Conservation (phyloP, 352 stramenopile species). For the Aphanomyces euteiches region DNA sequence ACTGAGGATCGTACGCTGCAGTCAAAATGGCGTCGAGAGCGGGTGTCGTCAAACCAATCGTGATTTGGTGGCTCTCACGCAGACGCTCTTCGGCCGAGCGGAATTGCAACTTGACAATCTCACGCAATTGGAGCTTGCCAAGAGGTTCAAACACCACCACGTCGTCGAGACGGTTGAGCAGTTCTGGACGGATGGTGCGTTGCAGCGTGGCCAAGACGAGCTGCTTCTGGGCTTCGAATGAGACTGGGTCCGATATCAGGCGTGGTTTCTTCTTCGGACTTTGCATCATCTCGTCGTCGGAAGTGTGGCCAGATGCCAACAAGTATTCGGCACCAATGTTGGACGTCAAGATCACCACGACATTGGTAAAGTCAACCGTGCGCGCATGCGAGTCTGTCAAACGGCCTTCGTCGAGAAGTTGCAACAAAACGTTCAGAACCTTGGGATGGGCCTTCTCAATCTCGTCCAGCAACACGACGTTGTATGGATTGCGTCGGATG, state of each 20-base stretch:
- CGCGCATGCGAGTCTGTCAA: conserved; percentile 95
- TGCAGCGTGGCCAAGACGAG: conserved; percentile 86
- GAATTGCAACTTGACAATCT: conserved; percentile 93
- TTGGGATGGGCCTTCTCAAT: conserved; percentile 97
- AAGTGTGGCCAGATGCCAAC: conserved; percentile 37
- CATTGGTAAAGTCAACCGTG: conserved; percentile 97
- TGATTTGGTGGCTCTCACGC: conserved; percentile 59
- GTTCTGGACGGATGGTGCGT: conserved; percentile 89
- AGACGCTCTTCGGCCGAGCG: conserved; percentile 76
- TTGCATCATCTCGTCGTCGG: conserved; percentile 42
- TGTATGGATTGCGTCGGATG: conserved; percentile 94
- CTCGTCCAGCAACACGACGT: conserved; percentile 96
- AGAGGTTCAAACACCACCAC: conserved; percentile 97
- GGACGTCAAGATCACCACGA: conserved; percentile 96
- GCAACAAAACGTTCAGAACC: conserved; percentile 95
- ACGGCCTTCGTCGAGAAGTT: conserved; percentile 97
- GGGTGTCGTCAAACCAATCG: conserved; percentile 62
- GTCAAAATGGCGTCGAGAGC: conserved; percentile 90
- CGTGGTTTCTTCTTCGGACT: conserved; percentile 62
- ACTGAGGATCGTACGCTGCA: conserved; percentile 90
- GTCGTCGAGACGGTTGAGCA: conserved; percentile 95
- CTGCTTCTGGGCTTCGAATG: conserved; percentile 56
- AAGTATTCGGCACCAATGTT: conserved; percentile 94
- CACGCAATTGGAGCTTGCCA: conserved; percentile 74
- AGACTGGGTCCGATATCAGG: conserved; percentile 36